Base-by-base conservation (phyloP, 2,329 filamentous ascomycete genomes). In the Colletotrichum viniferum region DNA sequence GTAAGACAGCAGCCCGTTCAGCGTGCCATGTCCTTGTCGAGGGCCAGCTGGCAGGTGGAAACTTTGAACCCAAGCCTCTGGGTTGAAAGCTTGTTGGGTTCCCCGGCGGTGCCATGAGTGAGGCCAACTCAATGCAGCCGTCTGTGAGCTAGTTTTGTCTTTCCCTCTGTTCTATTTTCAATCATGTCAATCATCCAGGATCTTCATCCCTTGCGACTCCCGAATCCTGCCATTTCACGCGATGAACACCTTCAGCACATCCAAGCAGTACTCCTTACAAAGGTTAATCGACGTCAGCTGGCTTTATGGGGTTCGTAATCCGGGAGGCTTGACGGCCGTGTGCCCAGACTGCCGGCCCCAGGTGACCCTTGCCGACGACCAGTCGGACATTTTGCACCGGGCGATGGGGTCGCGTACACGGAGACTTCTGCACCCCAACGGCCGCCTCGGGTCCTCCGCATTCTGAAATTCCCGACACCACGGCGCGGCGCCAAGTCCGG, bases 1-100 rank as follows among this genome's bases (percentile, higher is more conserved):
- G 6, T 38, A 38, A 55, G 48, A 58, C 71, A 70, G 18, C 32
- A 26, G 32, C 14, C 58, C 34, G 48, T 26, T 36, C 13, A 71
- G 28, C 34, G 28, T 52, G 52, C 52, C 28, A 34, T 63, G 67
- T 60, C 67, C 67, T 60, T 71, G 60, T 30, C 16, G 10, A 26
- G 3, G 21, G 71, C 71, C 71, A 74, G 60, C 28, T 71, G 71
- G 67, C 71, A 65, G 48, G 60, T 63, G 67, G 60, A 13, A 65
- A 30, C 67, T 38, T 7, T 8, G 36, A n/a, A 52, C 36, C 38
- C 36, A 18, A 16, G 38, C 38, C 38, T 48, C 38, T n/a, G 38
- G 38, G 18, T 52, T 21, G 43, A 21, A 66, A 28, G 26, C 68
- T 34, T 55, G 68, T 34, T 55, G 68, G 67, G 68, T 28, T 56